Evolutionary conservation across 345 rosid species (phyloP), one percentile per base, ranked within the genome.

Genomic region (Toxicodendron radicans): DNA sequence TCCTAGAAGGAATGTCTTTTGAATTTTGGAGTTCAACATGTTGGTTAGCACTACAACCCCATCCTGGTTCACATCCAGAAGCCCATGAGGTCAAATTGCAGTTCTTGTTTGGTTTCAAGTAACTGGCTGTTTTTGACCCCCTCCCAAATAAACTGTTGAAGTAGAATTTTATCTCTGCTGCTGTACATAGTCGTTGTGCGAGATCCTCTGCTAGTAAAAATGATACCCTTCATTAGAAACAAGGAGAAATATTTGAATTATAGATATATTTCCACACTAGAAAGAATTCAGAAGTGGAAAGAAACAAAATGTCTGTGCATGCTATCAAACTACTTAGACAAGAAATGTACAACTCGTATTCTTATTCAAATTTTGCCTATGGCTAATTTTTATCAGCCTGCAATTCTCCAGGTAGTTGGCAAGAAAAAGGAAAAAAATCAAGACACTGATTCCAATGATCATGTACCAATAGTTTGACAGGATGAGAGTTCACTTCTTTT

Each of bases 1-100:
- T 87, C 83, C 97, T 85, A 20, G 73, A 73, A 64, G 98, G 95
- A 64, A 94, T 79, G 58, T 62, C 63, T 61, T 80, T 85, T 0
- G 54, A 69, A 81, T 85, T 81, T 70, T 77, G 84, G 10, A 91
- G 75, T 52, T 87, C 93, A 65, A 82, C 73, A 24, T 73, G 74
- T 58, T 68, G 66, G n/a, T 78, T 79, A 10, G 87, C 79, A 54
- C 73, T 71, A 68, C 98, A 94, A 75, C 89, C 90, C 98, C 98
- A 94, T 66, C 98, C 97, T 12, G 97, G 98, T 71, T 94, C 98
- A 68, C 98, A 91, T 61, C 98, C 97, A 1, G 87, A n/a, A 45
- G 73, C 80, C 98, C 98, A 94, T 62, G 85, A 82, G 49, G 79
- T 78, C 78, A 90, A 82, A 76, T 94, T 94, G 81, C 98, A 94